Conservation (phyloP, 2,329 filamentous ascomycete species). For the Colletotrichum theobromicola region DNA sequence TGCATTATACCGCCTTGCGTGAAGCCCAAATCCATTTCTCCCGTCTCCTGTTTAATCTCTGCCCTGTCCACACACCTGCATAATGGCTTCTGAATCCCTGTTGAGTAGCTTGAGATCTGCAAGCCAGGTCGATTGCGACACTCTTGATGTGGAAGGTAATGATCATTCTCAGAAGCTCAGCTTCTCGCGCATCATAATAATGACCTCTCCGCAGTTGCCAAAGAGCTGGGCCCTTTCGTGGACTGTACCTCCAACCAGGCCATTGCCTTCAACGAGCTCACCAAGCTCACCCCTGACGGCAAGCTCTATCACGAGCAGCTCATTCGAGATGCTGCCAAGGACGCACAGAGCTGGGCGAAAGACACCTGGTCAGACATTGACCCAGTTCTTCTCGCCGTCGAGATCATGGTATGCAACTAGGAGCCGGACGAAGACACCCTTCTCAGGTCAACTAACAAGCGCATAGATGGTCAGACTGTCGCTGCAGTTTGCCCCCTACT, state of each 20-base stretch:
- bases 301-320: constrained; percentile 32
- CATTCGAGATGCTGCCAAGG: constrained; percentile 29
- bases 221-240: constrained; percentile 36
- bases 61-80: background rate
- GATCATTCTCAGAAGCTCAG: background rate
- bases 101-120: constrained; percentile 12
- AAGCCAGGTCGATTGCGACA: constrained; percentile 39
- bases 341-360: constrained; percentile 24
- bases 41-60: background rate
- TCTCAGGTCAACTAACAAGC: background rate
- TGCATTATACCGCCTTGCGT: background rate
- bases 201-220: constrained; percentile 31
- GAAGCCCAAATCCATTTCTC: background rate
- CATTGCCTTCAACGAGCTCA: constrained; percentile 38
- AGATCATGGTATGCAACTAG: constrained; percentile 52
- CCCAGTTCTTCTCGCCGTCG: constrained; percentile 56
- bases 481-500: constrained; percentile 51
- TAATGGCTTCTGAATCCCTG: background rate
- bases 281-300: constrained; percentile 24
- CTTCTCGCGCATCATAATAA: background rate
- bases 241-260: constrained; percentile 42
- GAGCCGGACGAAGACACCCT: background rate
- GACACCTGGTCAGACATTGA: constrained; percentile 26
- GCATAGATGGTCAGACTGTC: constrained; percentile 61
- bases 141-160: constrained; percentile 37